Base-by-base conservation (phyloP, 2,329 filamentous ascomycete genomes). In the Colletotrichum tropicale region DNA sequence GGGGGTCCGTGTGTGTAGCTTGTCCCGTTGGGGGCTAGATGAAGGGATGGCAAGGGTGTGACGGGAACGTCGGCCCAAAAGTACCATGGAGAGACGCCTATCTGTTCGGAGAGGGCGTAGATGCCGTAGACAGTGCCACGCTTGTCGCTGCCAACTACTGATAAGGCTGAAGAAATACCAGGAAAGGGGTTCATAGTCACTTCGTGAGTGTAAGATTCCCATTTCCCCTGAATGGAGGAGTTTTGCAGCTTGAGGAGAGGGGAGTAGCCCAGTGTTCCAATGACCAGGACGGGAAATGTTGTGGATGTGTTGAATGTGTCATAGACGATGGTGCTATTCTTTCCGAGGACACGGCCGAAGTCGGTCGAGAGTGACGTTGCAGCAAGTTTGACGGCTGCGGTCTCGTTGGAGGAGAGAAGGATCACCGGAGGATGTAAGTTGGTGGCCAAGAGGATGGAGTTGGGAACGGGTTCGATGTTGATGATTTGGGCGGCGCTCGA, bases 51-150 rank as follows among this genome's bases (percentile, higher is more conserved):
- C 83, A 6, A 83, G 78, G 85, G 84, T 16, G 86, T 84, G 1
- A 87, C 80, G 2, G 89, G 85, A 2, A 90, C 88, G 78, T 92
- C 90, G 13, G 90, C 90, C 84, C 88, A 91, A 84, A 86, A 92
- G 80, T 91, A 86, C 89, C 89, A 92, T 32, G 90, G 90, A 4
- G 90, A 91, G 7, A 92, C 89, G 30, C 90, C 90, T 70, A 92
- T 91, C 77, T 91, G 88, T 78, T 91, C 89, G 0, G 90, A 89
- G 36, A 92, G 80, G 75, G 89, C 88, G 81, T 92, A 92, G 28
- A 91, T 82, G 26, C 90, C 90, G 76, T 89, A 92, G 43, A 91
- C 89, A 2, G 89, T 86, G 32, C 90, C 90, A 75, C 90, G 86
- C 65, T 88, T 87, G 81, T 92, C 90, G 78, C 87, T 89, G n/a